A percentile compares a stretch with the other conserved stretches of the same genome.
phyloP scores from a whole-genome alignment of 1,284 basidiomycete genomes.

The Rhodofomes roseus region DNA sequence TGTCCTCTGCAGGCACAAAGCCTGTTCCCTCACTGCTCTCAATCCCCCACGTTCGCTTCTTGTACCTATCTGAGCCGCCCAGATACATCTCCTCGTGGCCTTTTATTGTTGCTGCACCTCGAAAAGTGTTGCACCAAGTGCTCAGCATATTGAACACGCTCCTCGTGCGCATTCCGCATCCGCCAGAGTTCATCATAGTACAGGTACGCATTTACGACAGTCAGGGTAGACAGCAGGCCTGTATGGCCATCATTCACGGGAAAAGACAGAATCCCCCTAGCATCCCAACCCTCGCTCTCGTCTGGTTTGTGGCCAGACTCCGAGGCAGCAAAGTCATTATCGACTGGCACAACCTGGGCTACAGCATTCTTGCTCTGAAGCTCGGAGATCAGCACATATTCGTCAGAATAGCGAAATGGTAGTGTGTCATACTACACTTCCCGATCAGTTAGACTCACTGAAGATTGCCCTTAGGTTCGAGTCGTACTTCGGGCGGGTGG shows the following conservation, averaged over 20 bases:
- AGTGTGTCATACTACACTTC: constrained; percentile 29
- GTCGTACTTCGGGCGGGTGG: constrained; percentile 68
- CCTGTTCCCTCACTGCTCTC: constrained; percentile 69
- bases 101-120: constrained; percentile 76
- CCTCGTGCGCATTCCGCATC: constrained; percentile 54
- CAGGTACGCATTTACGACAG: constrained; percentile 55
- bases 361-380: constrained; percentile 87
- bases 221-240: not conserved
- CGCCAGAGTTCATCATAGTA: constrained; percentile 86
- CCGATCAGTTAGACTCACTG: not conserved
- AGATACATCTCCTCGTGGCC: constrained; percentile 51
- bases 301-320: constrained; percentile 68
- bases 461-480: constrained; percentile 64
- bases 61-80: constrained; percentile 69
- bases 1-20: constrained; percentile 53
- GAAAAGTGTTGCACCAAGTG: constrained; percentile 78
- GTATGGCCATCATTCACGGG: constrained; percentile 3
- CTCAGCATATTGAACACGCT: constrained; percentile 60
- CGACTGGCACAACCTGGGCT: constrained; percentile 99
- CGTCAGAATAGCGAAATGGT: constrained; percentile 69
- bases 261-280: constrained; percentile 87
- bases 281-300: constrained; percentile 88
- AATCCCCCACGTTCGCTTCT: constrained; percentile 58
- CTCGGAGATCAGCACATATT: constrained; percentile 66
- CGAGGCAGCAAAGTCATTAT: constrained; percentile 86